Evolutionary conservation across 2,329 filamentous ascomycete genomes (phyloP).

Genomic region (Sarocladiaceae sp.): DNA sequence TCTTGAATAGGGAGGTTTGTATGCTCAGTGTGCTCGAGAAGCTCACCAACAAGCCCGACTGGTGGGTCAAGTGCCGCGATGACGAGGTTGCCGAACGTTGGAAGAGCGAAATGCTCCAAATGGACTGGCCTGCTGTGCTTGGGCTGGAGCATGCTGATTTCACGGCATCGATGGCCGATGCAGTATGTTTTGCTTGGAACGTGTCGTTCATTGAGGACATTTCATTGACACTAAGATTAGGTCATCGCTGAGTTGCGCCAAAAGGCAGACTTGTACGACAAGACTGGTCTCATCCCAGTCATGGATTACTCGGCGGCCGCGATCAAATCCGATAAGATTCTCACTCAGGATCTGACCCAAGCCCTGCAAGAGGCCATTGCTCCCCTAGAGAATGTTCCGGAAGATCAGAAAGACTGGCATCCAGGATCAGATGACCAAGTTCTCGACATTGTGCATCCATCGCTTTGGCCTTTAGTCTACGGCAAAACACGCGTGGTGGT

Average conservation of each 20-base stretch:
- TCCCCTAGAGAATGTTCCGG: slow-evolving; percentile 44
- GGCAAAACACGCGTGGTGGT: slow-evolving; percentile 33
- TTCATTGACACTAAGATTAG: too few species aligned
- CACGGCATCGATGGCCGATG: neutral
- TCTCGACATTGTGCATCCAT: slow-evolving; percentile 58
- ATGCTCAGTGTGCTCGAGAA: slow-evolving; percentile 27
- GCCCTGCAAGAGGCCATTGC: slow-evolving; percentile 36
- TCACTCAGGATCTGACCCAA: slow-evolving; percentile 18
- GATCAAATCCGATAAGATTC: slow-evolving; percentile 28
- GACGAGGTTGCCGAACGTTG: slow-evolving; percentile 20
- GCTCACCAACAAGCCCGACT: slow-evolving; percentile 27
- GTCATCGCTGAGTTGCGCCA: slow-evolving; percentile 24
- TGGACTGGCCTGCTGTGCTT: slow-evolving; percentile 20
- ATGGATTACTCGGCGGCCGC: slow-evolving; percentile 25
- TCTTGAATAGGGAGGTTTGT: slow-evolving; percentile 24
- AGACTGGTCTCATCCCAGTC: slow-evolving; percentile 26
- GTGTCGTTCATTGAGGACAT: too few species aligned
- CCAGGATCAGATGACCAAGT: slow-evolving; percentile 50
- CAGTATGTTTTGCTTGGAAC: too few species aligned
- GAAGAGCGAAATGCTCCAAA: slow-evolving; percentile 21
- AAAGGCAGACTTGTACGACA: slow-evolving; percentile 26
- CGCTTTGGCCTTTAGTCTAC: slow-evolving; percentile 54
- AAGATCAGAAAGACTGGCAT: slow-evolving; percentile 52
- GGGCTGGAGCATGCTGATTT: neutral
- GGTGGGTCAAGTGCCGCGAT: slow-evolving; percentile 26